Evolutionary conservation across 345 rosid species (phyloP).

Genomic region (Rhodamnia argentea): DNA sequence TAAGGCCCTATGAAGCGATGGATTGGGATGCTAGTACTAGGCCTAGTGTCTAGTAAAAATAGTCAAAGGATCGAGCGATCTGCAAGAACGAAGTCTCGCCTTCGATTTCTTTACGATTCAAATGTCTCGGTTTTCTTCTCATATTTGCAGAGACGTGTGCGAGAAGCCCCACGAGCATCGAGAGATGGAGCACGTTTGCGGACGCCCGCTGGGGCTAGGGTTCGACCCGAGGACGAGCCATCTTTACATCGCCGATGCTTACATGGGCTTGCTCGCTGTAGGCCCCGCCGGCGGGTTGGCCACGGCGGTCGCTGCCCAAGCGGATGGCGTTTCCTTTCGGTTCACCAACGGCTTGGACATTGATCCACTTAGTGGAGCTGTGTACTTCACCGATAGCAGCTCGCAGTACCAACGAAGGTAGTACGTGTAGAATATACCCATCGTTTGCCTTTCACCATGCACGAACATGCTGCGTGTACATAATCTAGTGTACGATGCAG

Average conservation of each 20-base stretch:
- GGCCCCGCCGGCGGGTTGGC: constrained; percentile 28
- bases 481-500: constrained; percentile 10
- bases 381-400: constrained; percentile 38
- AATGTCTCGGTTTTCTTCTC: not conserved
- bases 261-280: constrained; percentile 22
- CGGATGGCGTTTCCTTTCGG: constrained; percentile 10
- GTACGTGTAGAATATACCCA: not conserved
- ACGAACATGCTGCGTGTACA: not conserved
- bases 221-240: constrained; percentile 17
- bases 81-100: not conserved
- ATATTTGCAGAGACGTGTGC: constrained; percentile 9
- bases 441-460: not conserved
- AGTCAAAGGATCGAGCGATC: too few relatives aligned
- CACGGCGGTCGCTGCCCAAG: not conserved
- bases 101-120: not conserved
- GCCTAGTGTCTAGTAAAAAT: too few relatives aligned
- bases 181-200: constrained; percentile 22
- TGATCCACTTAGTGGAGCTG: constrained; percentile 6
- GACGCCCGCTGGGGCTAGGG: constrained; percentile 31
- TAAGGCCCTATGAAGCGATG: not conserved
- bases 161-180: constrained; percentile 6
- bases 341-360: constrained; percentile 29
- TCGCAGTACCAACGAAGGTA: constrained; percentile 21
- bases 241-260: constrained; percentile 41
- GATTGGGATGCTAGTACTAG: not conserved